Base-by-base conservation (phyloP, 495 filamentous ascomycete species). In the Penicillium psychrofluorescens region DNA sequence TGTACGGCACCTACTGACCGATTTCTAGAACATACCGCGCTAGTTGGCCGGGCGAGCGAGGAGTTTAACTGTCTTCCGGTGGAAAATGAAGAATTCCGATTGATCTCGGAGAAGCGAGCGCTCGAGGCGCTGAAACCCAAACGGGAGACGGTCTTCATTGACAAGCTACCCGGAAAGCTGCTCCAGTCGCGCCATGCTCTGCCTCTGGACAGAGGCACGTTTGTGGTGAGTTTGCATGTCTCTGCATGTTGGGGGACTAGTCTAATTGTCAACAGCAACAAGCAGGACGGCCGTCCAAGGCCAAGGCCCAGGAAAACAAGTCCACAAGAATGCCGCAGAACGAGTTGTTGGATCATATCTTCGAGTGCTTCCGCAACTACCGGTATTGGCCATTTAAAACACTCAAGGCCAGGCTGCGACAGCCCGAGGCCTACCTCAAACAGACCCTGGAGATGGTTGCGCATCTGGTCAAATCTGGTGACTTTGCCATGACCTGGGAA, bases 361-460 rank as follows among this genome's bases (percentile, higher is more conserved):
- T 88, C 69, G 61, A 70, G 11, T 85, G 80, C 56, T 98, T 97
- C 78, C 76, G 80, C 29, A 64, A 81, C 40, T 95, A 84, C 71
- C 78, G 78, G 41, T 96, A 90, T 64, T 97, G 91, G 91, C 77
- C 85, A 12, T 84, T 97, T 70, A 90, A 85, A 54, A 77, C 79
- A 0, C 77, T 98, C 50, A 85, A 86, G 47, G 68, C 74, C 14
- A 63, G 70, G 48, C 74, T 90, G 29, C 70, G 78, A 40, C 92
- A 98, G 68, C 92, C 92, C 0, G 92, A 98, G 59, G 83, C 84
- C 5, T 98, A 89, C 61, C 79, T 98, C 38, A 89, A 89, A 47
- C 78, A 94, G 61, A 83, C 79, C 1, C 62, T 98, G 46, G 84
- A 89, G 45, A 78, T 87, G 61, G 77, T 97, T 44, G 94, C 89